Evolutionary conservation across 2,329 filamentous ascomycete species (phyloP).

Genomic region (Diaporthe aspalathi): DNA sequence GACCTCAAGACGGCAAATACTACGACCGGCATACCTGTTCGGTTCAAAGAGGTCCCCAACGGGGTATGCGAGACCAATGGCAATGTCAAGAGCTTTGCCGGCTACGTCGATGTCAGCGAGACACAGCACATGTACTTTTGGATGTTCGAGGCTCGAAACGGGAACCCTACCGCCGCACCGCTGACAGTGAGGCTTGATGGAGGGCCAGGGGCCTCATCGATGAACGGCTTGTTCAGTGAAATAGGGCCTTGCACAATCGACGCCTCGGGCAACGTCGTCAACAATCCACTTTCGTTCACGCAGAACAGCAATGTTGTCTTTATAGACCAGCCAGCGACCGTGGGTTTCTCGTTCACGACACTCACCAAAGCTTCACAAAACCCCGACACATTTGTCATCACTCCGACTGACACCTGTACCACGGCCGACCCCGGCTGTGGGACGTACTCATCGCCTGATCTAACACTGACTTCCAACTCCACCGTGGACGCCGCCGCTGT

Average conservation of each 20-base stretch:
- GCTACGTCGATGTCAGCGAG: slow-evolving; percentile 13
- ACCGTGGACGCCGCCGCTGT: slow-evolving; percentile 17
- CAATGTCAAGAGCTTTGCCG: slow-evolving; percentile 15
- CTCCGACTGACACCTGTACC: slow-evolving; percentile 46
- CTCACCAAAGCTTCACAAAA: slow-evolving; percentile 43
- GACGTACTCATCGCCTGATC: slow-evolving; percentile 52
- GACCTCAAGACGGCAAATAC: slow-evolving; percentile 7
- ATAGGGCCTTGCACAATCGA: slow-evolving; percentile 67
- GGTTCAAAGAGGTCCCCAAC: slow-evolving; percentile 14
- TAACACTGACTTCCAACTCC: slow-evolving; percentile 17
- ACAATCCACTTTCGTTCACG: slow-evolving; percentile 67
- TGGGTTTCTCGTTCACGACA: slow-evolving; percentile 62
- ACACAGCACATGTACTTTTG: slow-evolving; percentile 25
- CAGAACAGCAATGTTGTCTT: slow-evolving; percentile 62
- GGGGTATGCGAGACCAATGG: slow-evolving; percentile 14
- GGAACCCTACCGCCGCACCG: slow-evolving; percentile 7
- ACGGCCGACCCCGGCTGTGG: slow-evolving; percentile 54
- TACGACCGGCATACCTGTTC: slow-evolving; percentile 1
- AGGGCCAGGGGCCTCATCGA: slow-evolving; percentile 26
- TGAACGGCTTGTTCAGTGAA: slow-evolving; percentile 32
- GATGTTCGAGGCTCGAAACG: slow-evolving; percentile 21
- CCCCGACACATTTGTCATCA: slow-evolving; percentile 3
- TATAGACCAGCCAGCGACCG: slow-evolving; percentile 65
- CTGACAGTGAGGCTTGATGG: slow-evolving; percentile 32
- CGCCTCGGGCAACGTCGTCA: slow-evolving; percentile 54